Evolutionary conservation across 2,329 filamentous ascomycete genomes (phyloP).

Genomic region (Colletotrichum sp.): DNA sequence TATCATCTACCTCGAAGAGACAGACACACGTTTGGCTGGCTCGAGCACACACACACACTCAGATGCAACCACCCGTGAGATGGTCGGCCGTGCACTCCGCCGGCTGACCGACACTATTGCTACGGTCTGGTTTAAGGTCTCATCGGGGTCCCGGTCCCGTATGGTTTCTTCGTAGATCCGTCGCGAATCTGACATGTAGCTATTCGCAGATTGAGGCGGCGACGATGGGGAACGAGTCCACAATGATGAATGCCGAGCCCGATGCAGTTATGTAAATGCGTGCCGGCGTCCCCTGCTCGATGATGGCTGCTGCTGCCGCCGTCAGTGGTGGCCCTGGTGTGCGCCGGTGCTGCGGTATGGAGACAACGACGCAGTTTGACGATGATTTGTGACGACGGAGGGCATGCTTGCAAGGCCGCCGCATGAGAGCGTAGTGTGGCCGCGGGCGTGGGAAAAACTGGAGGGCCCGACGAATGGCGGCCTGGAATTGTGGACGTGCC

Average conservation of each 20-base stretch:
- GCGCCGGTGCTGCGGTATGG: background rate
- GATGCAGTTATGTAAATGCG: slow-evolving; percentile 8
- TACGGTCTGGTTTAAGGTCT: background rate
- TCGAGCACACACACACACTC: background rate
- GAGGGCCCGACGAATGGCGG: background rate
- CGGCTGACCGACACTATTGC: slow-evolving; percentile 13
- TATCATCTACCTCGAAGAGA: slow-evolving; percentile 6
- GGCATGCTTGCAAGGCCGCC: background rate
- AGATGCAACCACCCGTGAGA: slow-evolving; percentile 16
- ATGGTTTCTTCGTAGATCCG: background rate
- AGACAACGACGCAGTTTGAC: background rate
- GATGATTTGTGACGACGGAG: background rate
- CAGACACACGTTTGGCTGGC: background rate
- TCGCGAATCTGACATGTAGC: slow-evolving; percentile 6
- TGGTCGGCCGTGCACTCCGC: slow-evolving; percentile 15
- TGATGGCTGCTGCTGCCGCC: background rate
- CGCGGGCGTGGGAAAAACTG: background rate
- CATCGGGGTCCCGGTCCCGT: background rate
- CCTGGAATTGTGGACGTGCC: background rate
- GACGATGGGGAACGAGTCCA: background rate
- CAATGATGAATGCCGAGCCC: slow-evolving; percentile 21
- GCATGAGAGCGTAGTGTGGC: background rate
- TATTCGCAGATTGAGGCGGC: slow-evolving; percentile 16
- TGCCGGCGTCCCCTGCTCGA: background rate
- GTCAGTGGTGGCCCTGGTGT: background rate